Evolutionary conservation across 208 protist species (phyloP).

Genomic region (Kentomonas sorsogonicus): DNA sequence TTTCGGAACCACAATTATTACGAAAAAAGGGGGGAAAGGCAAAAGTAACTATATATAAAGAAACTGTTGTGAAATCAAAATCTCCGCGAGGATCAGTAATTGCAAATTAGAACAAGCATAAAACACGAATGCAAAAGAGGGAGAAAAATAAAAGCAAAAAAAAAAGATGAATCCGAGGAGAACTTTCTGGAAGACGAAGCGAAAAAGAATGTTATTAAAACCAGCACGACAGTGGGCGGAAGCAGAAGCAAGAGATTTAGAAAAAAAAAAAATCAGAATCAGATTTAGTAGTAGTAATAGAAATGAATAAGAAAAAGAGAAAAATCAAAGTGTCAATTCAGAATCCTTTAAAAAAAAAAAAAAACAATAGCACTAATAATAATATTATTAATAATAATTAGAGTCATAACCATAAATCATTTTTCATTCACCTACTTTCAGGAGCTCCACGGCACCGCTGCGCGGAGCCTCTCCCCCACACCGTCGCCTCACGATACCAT

Average conservation of each 20-base stretch:
- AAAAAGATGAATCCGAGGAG: no score
- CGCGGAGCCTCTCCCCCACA: no score
- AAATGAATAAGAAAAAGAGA: constrained; percentile 12
- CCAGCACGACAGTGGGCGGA: background rate
- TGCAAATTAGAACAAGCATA: no score
- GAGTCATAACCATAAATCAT: background rate
- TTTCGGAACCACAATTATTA: background rate
- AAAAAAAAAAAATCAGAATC: constrained; percentile 18
- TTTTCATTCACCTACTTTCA: no score
- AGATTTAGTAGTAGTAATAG: background rate
- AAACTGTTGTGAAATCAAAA: constrained; percentile 7
- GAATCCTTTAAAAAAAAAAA: constrained; percentile 11
- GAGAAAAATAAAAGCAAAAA: no score
- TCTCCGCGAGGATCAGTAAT: no score
- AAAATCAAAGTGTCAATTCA: constrained; percentile 1
- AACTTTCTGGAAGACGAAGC: no score
- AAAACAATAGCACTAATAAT: background rate
- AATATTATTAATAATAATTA: background rate
- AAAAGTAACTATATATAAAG: background rate
- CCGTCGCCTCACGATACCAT: no score
- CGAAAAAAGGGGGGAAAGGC: background rate
- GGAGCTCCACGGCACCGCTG: no score
- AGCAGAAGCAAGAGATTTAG: background rate
- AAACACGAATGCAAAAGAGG: no score
- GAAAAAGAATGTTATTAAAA: no score